Evolutionary conservation across 768 basidiomycete species (phyloP), one percentile per base, ranked within the genome.

Genomic region (Pleurotus eryngii): DNA sequence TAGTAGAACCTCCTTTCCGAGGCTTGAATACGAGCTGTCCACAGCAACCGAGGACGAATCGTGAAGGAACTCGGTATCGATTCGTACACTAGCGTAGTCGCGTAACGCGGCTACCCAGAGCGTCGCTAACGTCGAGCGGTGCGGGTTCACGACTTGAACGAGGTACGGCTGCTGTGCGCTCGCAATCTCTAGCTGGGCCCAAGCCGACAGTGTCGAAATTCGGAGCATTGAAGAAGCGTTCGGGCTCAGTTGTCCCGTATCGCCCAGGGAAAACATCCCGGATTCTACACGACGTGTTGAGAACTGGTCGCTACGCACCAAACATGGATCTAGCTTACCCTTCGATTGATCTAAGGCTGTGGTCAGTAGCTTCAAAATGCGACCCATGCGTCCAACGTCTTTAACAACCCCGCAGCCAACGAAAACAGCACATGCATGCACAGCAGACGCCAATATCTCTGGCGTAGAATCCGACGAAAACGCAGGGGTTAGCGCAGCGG

Each of bases 381-480:
- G 84, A 0, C 96, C 96, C 96, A 99, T 98, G 57, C 92, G 80
- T 45, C 74, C 74, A 3, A 95, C 81, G 69, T 98, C 93, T 67
- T 91, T 95, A 22, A 97, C 90, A 14, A 98, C 86, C 6, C 97
- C 96, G 64, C 90, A 93, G 1, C 96, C 95, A 6, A 98, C 93
- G 64, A 96, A 98, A 6, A 94, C 81, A 2, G 96, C 96, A 63
- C 96, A 98, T 8, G 94, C 89, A 66, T 94, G 85, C 15, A 98
- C 86, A 1, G 95, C 96, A 22, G 91, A 87, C 0, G 95, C 92
- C 40, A 98, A 67, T 30, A 98, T 95, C 68, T 99, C 96, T 0
- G 96, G 96, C 0, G 94, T 93, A 0, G 95, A 92, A 67, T 98
- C 97, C 0, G 92, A 81, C 1, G 93, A 94, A 66, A 99, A 98